Conservation (phyloP, 2,329 filamentous ascomycete genomes). For the Aspergillus sp. region DNA sequence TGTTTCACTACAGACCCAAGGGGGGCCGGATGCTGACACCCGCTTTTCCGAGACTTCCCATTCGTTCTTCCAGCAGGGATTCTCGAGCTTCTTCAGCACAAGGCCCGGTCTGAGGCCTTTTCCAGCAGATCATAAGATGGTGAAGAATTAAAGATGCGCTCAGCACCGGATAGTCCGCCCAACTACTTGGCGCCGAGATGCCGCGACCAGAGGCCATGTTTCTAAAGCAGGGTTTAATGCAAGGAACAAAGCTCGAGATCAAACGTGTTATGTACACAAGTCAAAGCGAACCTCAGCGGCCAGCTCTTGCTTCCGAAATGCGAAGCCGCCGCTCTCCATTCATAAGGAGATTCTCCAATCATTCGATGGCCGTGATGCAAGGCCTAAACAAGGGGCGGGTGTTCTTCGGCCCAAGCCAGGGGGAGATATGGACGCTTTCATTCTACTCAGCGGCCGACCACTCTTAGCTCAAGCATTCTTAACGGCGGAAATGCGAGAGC, state of each 20-base stretch:
- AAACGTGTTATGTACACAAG: background rate
- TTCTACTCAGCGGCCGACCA: conserved; percentile 27
- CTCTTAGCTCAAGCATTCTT: conserved; percentile 33
- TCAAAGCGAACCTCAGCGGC: background rate
- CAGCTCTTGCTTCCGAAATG: background rate
- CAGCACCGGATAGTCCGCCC: background rate
- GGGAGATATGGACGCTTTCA: background rate
- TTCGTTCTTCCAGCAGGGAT: too few species aligned
- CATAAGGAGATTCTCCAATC: background rate
- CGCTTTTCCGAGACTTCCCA: too few species aligned
- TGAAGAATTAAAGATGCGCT: too few species aligned
- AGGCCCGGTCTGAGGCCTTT: too few species aligned
- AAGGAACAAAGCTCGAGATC: background rate
- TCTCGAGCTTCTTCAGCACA: too few species aligned
- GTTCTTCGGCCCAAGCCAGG: background rate
- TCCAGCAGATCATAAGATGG: background rate
- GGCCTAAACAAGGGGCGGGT: background rate
- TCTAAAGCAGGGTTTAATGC: background rate
- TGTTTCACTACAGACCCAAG: too few species aligned
- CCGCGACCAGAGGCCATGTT: background rate
- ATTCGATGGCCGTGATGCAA: background rate
- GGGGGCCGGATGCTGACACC: too few species aligned
- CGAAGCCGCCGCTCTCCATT: background rate
- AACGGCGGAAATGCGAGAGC: conserved; percentile 36
- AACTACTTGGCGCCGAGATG: background rate